Base-by-base conservation (phyloP, 1,284 basidiomycete genomes). In the Trametes pubescens region DNA sequence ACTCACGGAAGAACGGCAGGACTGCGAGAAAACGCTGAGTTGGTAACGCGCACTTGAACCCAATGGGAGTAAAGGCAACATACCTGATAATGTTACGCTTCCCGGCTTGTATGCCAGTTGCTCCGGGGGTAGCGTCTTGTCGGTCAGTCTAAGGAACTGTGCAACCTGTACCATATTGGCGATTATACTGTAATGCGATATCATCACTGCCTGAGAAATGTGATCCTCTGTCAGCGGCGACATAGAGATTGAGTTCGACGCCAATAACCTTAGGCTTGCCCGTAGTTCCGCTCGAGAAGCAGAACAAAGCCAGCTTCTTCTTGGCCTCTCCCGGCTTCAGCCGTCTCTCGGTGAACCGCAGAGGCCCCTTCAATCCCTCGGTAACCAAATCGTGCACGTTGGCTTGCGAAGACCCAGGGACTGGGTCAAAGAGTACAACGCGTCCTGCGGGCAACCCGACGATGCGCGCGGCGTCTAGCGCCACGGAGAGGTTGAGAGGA, bases 281-380 rank as follows among this genome's bases (percentile, higher is more conserved):
- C 68, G 92, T 94, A 2, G 93, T 94, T 21, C 92, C 92, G 55
- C 88, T 91, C 0, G 90, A 92, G 74, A 94, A 92, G 49, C 82
- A 87, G 35, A 92, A 76, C 66, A 93, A 87, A 0, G 91, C 92
- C 6, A 91, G 65, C 61, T 86, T 86, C 10, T 78, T 85, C 71
- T 81, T 85, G 16, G 80, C 84, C 73, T 91, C 90, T 0, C 86
- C 89, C 1, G 82, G 77, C 21, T 69, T 73, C 35, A 93, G 77
- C 22, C 74, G 78, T 40, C 77, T 74, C 62, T 84, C 83, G 7
- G 72, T 76, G 67, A 82, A 88, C 35, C 66, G 76, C 46, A 48
- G 57, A 22, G 68, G 69, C 0, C 72, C 72, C 56, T 65, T 75
- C 18, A 82, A 70, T 4, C 86, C 86, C 55, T 85, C 78, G 13